Conservation (phyloP, 2,329 filamentous ascomycete species). For the Talaromyces rugulosus region DNA sequence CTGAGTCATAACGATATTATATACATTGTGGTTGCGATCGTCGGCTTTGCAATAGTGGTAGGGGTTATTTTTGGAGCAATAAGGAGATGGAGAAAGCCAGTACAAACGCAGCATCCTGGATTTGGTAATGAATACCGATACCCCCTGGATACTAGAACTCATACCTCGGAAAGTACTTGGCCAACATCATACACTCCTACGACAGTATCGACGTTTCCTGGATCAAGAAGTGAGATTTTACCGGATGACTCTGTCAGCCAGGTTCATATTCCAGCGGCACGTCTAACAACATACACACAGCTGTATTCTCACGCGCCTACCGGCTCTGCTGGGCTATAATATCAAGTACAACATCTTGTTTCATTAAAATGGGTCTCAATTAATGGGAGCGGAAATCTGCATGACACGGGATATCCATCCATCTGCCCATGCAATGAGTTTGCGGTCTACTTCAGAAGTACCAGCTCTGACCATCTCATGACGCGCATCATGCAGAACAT, state of each 20-base stretch:
- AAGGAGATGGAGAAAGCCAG: not conserved
- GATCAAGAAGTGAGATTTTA: not conserved
- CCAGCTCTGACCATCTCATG: not conserved
- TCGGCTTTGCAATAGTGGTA: not conserved
- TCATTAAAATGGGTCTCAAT: not conserved
- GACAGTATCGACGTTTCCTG: not conserved
- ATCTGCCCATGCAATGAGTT: not conserved
- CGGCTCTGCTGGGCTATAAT: not conserved
- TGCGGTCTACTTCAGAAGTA: not conserved
- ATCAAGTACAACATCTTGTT: not conserved
- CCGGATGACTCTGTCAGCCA: not conserved
- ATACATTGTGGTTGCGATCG: not conserved
- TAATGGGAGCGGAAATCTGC: not conserved
- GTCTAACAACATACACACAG: not conserved
- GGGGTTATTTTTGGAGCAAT: not conserved
- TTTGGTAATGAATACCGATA: not conserved
- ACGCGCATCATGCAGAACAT: not conserved
- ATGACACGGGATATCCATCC: not conserved
- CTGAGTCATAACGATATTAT: not conserved
- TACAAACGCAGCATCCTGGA: not conserved
- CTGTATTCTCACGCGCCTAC: not conserved
- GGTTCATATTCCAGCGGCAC: not conserved
- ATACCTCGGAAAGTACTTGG: not conserved
- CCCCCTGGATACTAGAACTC: not conserved
- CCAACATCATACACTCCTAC: not conserved